Conservation (phyloP, 1,284 basidiomycete species). For the Moesziomyces parantarcticus region DNA sequence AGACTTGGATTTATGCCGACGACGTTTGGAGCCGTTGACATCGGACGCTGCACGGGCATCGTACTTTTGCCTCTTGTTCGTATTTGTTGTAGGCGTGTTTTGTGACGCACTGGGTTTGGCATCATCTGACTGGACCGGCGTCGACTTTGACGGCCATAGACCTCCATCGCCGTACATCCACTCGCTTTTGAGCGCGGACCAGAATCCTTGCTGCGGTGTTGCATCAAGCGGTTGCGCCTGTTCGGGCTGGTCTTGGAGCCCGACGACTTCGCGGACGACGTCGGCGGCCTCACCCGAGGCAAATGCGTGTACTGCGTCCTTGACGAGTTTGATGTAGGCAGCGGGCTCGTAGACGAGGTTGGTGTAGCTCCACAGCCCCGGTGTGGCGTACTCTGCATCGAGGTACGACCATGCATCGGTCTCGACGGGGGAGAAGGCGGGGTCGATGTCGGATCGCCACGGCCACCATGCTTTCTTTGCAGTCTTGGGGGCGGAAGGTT, state of each 20-base stretch:
- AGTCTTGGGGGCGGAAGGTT: slow-evolving; percentile 1
- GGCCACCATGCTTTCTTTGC: slow-evolving; percentile 31
- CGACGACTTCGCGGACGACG: slow-evolving; percentile 30
- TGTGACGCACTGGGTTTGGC: neutral
- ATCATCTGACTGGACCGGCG: neutral
- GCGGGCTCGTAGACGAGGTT: slow-evolving; percentile 44
- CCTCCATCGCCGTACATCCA: slow-evolving; percentile 54
- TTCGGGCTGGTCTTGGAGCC: slow-evolving; percentile 6
- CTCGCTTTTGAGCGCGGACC: slow-evolving; percentile 40
- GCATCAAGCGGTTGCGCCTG: slow-evolving; percentile 2
- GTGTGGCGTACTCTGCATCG: slow-evolving; percentile 21
- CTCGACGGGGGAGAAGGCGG: slow-evolving; percentile 2
- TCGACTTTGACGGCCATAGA: slow-evolving; percentile 23
- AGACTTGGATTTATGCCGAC: neutral
- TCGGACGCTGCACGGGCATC: slow-evolving; percentile 28
- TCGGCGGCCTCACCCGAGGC: slow-evolving; percentile 42
- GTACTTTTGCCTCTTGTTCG: slow-evolving; percentile 7
- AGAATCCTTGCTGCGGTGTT: slow-evolving; percentile 23
- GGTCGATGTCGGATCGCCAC: slow-evolving; percentile 12
- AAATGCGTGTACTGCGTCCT: slow-evolving; percentile 46
- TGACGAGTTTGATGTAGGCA: slow-evolving; percentile 45
- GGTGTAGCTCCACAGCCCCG: slow-evolving; percentile 28
- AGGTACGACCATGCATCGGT: slow-evolving; percentile 35
- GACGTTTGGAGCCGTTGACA: slow-evolving; percentile 5
- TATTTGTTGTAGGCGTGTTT: neutral